These are phyloP conservation scores for Umbelopsis sp. DNA, from an alignment of 192 early-diverging fungal genomes.

Conservation along the genomic window DNA sequence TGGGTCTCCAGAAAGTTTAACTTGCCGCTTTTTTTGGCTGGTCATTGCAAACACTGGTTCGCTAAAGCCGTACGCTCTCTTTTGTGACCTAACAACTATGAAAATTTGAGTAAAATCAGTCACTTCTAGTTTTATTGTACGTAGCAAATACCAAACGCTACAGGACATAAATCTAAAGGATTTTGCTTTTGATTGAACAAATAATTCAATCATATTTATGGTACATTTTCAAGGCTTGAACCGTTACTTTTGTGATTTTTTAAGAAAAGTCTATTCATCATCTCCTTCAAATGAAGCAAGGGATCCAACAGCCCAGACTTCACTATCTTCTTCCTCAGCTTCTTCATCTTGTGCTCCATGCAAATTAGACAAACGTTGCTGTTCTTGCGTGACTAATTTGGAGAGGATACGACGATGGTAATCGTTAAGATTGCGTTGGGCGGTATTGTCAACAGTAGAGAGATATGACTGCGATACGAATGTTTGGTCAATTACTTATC, in stretches of 20 bases:
- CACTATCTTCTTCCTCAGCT: slow-evolving; percentile 38
- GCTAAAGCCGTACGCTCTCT: too few relatives aligned
- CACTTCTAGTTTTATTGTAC: too few relatives aligned
- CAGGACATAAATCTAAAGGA: not conserved
- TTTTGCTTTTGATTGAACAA: too few relatives aligned
- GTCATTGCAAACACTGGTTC: too few relatives aligned
- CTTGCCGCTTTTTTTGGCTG: not conserved
- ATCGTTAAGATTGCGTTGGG: slow-evolving; percentile 50
- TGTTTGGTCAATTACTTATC: not conserved
- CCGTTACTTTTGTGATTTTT: not conserved
- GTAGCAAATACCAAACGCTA: too few relatives aligned
- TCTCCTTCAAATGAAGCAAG: not conserved
- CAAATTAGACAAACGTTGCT: slow-evolving; percentile 32
- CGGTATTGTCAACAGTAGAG: slow-evolving; percentile 44
- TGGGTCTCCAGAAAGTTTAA: not conserved
- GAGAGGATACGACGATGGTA: slow-evolving; percentile 64
- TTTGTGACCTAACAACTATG: too few relatives aligned
- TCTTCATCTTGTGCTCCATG: slow-evolving; percentile 36
- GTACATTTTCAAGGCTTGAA: not conserved
- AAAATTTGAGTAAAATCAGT: too few relatives aligned
- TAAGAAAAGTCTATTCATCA: slow-evolving; percentile 3
- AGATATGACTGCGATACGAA: slow-evolving; percentile 31
- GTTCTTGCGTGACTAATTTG: slow-evolving; percentile 45
- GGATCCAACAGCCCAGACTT: slow-evolving; percentile 13
- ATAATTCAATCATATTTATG: not conserved